Conservation (phyloP, 2,329 filamentous ascomycete species). For the Cryphonectria naterciae region DNA sequence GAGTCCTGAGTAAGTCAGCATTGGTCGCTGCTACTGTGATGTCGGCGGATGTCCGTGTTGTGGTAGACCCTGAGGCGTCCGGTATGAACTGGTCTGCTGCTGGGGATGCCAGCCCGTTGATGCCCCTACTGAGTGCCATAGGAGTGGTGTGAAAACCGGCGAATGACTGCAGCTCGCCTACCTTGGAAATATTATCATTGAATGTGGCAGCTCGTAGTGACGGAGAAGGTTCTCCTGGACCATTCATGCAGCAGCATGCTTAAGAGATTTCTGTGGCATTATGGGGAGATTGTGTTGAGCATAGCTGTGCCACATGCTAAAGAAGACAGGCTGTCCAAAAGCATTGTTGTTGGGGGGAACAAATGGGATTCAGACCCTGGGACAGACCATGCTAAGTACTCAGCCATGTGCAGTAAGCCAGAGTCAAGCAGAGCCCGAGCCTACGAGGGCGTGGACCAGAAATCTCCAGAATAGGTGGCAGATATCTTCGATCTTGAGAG, state of each 20-base stretch:
- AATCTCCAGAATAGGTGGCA: not conserved
- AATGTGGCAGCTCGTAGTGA: too few relatives aligned
- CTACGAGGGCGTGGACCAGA: not conserved
- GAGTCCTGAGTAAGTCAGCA: not conserved
- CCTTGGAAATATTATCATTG: not conserved
- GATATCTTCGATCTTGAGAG: not conserved
- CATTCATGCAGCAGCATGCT: not conserved
- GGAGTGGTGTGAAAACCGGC: not conserved
- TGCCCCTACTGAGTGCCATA: not conserved
- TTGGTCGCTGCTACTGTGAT: not conserved
- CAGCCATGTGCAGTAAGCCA: not conserved
- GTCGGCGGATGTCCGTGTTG: not conserved
- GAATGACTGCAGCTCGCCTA: not conserved
- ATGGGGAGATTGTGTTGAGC: not conserved
- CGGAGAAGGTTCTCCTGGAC: not conserved
- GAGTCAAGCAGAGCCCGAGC: not conserved
- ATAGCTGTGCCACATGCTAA: not conserved
- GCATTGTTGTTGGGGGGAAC: not conserved
- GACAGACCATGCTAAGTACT: not conserved
- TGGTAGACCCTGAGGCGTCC: not conserved
- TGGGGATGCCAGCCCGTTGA: not conserved
- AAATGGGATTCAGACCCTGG: not conserved
- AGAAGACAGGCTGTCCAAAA: not conserved
- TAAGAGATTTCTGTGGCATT: not conserved
- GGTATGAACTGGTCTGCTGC: not conserved